Conservation (phyloP, 352 stramenopile species). For the Phytopythium vexans region DNA sequence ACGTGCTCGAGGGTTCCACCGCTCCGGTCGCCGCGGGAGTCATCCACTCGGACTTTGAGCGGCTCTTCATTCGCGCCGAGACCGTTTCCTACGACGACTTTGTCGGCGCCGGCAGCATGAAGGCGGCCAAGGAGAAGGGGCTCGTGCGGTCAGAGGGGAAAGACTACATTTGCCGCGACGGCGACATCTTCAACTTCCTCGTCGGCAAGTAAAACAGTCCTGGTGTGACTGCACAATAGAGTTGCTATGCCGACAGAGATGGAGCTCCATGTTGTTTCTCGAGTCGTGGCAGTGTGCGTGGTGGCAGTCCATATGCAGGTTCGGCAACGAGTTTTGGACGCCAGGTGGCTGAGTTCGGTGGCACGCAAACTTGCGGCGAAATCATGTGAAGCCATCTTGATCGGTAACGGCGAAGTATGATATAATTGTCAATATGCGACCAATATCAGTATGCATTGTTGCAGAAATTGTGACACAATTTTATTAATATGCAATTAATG, state of each 20-base stretch:
- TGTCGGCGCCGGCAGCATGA: conserved; percentile 90
- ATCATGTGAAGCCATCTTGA: too few relatives aligned
- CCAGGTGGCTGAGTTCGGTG: too few relatives aligned
- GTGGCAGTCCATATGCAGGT: too few relatives aligned
- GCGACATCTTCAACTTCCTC: conserved; percentile 98
- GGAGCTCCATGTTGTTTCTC: too few relatives aligned
- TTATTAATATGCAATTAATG: too few relatives aligned
- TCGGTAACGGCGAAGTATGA: too few relatives aligned
- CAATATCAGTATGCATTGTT: too few relatives aligned
- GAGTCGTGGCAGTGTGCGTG: too few relatives aligned
- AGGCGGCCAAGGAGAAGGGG: conserved; percentile 92
- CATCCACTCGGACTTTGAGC: conserved; percentile 89
- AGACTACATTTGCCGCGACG: conserved; percentile 98
- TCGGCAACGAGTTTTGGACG: too few relatives aligned
- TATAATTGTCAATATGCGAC: too few relatives aligned
- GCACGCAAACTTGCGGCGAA: too few relatives aligned
- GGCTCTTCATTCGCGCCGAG: conserved; percentile 89
- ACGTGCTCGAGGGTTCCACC: conserved; percentile 72
- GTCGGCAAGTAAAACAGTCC: conserved; percentile 48
- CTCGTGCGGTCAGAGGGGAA: conserved; percentile 95
- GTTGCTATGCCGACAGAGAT: not conserved
- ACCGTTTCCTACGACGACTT: conserved; percentile 97
- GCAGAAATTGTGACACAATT: too few relatives aligned
- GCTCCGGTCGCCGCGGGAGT: conserved; percentile 67
- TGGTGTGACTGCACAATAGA: not conserved